Conservation (phyloP, 768 basidiomycete species). For the Kockovaella imperatae region DNA sequence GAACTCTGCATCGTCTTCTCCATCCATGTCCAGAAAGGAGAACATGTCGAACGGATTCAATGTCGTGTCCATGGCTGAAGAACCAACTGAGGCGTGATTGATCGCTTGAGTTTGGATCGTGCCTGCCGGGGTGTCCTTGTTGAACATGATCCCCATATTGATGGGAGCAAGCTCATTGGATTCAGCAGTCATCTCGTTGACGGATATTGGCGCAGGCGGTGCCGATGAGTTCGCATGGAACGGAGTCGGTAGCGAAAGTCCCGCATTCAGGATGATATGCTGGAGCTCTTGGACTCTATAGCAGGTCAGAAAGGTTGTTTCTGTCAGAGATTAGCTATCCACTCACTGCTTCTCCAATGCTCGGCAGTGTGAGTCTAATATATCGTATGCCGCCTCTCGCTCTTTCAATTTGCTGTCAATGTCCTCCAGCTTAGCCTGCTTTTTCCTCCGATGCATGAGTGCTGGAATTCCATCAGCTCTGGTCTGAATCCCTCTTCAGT, state of each 20-base stretch:
- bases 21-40: conserved; percentile 4
- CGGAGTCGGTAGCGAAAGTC: conserved; percentile 6
- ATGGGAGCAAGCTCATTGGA: no score
- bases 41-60: conserved; percentile 7
- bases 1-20: conserved; percentile 6
- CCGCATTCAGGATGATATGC: conserved; percentile 7
- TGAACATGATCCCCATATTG: no score
- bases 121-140: no score
- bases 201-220: not conserved
- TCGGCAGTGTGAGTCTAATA: conserved; percentile 9
- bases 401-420: conserved; percentile 11
- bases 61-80: no score
- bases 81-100: no score
- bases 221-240: not conserved
- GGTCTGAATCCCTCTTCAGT: not conserved
- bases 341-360: conserved; percentile 16
- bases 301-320: not conserved
- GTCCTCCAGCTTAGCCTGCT: conserved; percentile 12
- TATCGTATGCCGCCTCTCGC: conserved; percentile 5
- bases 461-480: conserved; percentile 3
- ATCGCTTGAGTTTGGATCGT: no score
- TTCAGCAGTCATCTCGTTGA: no score
- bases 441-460: conserved; percentile 17
- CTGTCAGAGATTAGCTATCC: not conserved
- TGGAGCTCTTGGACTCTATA: conserved; percentile 7